phyloP scores from a whole-genome alignment of 2,329 filamentous ascomycete genomes.

The Alternaria tenuissima region DNA sequence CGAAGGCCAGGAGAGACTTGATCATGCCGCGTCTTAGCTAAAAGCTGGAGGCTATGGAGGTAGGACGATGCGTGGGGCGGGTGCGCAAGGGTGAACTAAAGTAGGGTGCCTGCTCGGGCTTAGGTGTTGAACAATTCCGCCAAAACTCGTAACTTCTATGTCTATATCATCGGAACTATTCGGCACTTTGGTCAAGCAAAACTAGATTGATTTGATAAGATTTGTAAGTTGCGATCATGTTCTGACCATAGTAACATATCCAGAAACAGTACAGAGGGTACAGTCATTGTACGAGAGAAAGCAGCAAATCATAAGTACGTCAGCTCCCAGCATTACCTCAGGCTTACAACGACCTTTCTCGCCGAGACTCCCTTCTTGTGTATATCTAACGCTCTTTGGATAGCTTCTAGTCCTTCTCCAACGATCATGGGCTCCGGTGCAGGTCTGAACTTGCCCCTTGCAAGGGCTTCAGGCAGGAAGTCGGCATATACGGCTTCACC shows the following conservation, averaged over 20 bases:
- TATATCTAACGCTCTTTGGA: constrained; percentile 28
- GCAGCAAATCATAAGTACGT: neutral
- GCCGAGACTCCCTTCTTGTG: constrained; percentile 4
- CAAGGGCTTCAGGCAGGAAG: constrained; percentile 25
- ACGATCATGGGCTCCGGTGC: constrained; percentile 27
- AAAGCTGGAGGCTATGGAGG: too few relatives aligned
- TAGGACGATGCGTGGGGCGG: too few relatives aligned
- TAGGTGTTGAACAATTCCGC: too few relatives aligned
- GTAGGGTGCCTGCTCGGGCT: too few relatives aligned
- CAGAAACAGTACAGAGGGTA: neutral
- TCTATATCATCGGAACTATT: too few relatives aligned
- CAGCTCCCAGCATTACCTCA: neutral
- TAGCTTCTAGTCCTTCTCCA: constrained; percentile 25
- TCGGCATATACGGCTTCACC: constrained; percentile 6
- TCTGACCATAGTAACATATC: neutral
- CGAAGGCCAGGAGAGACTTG: too few relatives aligned
- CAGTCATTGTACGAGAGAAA: neutral
- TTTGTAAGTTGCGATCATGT: neutral
- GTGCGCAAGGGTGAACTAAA: too few relatives aligned
- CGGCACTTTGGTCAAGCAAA: too few relatives aligned
- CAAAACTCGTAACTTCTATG: too few relatives aligned
- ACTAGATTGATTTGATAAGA: neutral
- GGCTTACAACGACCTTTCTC: constrained; percentile 5
- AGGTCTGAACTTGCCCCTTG: constrained; percentile 12
- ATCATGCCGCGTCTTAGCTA: too few relatives aligned